Evolutionary conservation across 2,329 filamentous ascomycete genomes (phyloP).

Genomic region (Fusarium praegraminearum): DNA sequence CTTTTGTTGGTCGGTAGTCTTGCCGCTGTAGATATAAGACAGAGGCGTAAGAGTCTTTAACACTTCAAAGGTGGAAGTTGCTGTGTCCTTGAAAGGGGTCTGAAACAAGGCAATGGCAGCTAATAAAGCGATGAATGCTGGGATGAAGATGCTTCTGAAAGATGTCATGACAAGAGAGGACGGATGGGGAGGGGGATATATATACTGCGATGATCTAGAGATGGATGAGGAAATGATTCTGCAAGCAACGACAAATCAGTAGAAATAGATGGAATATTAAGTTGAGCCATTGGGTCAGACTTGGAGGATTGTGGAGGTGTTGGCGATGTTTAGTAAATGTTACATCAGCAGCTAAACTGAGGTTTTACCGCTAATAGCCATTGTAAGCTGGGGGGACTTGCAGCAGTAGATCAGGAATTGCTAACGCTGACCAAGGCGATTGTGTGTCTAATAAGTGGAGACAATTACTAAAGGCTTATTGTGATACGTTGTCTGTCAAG

Average conservation of each 20-base stretch:
- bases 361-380: slow-evolving; percentile 12
- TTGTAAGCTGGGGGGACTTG: slow-evolving; percentile 1
- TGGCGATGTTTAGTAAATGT: slow-evolving; percentile 44
- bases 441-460: slow-evolving; percentile 26
- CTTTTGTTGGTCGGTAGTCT: slow-evolving; percentile 15
- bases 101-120: slow-evolving; percentile 47
- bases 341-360: slow-evolving; percentile 44
- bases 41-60: slow-evolving; percentile 20
- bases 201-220: slow-evolving; percentile 34
- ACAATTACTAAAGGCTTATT: slow-evolving; percentile 34
- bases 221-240: slow-evolving; percentile 32
- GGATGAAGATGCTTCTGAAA: slow-evolving; percentile 46
- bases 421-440: slow-evolving; percentile 40
- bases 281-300: slow-evolving; percentile 22
- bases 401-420: neutral
- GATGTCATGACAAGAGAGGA: slow-evolving; percentile 49
- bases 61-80: slow-evolving; percentile 35
- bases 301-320: slow-evolving; percentile 22
- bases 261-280: slow-evolving; percentile 39
- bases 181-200: slow-evolving; percentile 33
- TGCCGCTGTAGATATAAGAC: slow-evolving; percentile 3
- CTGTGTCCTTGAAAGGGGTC: slow-evolving; percentile 40
- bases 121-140: slow-evolving; percentile 49
- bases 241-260: slow-evolving; percentile 37
- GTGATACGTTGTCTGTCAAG: neutral